These are phyloP conservation scores for Casuarina glauca DNA, from an alignment of 306 rosid genomes.

Conservation along the genomic window DNA sequence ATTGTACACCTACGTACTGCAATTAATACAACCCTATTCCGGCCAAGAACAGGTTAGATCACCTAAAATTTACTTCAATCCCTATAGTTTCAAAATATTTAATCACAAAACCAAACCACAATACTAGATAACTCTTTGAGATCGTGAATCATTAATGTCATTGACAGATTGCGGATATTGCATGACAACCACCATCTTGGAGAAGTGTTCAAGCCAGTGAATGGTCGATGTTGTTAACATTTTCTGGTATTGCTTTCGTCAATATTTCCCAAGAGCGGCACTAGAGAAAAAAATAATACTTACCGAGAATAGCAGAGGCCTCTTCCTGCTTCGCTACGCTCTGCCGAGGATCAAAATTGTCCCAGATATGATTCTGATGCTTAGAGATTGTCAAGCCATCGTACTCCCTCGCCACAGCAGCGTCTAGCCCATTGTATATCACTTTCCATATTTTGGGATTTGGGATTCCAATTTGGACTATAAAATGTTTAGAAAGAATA, in stretches of 20 bases:
- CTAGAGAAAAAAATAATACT: constrained; percentile 10
- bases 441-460: no score
- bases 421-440: no score
- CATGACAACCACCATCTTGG: no score
- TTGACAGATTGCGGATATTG: no score
- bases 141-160: background rate
- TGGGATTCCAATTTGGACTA: no score
- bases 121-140: background rate
- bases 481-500: no score
- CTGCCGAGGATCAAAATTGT: constrained; percentile 30
- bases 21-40: background rate
- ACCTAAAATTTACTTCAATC: no score
- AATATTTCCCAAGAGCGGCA: background rate
- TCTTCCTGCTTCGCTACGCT: constrained; percentile 38
- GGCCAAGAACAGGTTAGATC: no score
- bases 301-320: constrained; percentile 43
- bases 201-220: no score
- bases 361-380: constrained; percentile 32
- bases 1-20: background rate
- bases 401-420: constrained; percentile 57
- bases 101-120: background rate
- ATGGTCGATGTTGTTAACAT: no score
- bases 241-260: background rate
- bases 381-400: constrained; percentile 42
- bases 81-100: background rate